A percentile compares a stretch with the other conserved stretches of the same genome.
These are phyloP conservation scores for Zymoseptoria brevis DNA, from an alignment of 2,329 filamentous ascomycete species.

Conservation along the genomic window DNA sequence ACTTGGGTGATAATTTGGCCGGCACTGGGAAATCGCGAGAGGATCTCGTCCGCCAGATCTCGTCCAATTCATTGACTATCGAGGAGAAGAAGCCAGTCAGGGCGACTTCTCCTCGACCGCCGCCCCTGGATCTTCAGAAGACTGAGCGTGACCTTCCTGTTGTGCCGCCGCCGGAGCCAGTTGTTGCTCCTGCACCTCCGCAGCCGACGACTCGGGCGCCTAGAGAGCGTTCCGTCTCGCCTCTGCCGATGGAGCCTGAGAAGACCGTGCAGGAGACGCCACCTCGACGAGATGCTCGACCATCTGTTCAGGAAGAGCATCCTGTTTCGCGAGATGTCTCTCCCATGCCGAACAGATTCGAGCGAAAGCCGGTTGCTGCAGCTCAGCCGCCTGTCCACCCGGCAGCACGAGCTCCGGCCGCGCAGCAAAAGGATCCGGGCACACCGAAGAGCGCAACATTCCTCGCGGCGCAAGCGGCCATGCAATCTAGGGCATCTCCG, in stretches of 20 bases:
- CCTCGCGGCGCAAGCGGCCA: slow-evolving; percentile 25
- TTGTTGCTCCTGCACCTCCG: background rate
- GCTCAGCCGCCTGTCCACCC: background rate
- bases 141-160: slow-evolving; percentile 6
- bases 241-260: background rate
- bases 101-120: slow-evolving; percentile 1
- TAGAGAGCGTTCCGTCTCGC: background rate
- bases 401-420: too few species aligned
- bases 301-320: background rate
- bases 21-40: slow-evolving; percentile 39
- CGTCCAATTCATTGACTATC: slow-evolving; percentile 23
- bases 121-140: slow-evolving; percentile 2
- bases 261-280: background rate
- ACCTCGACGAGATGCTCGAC: background rate
- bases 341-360: slow-evolving; percentile 18
- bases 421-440: slow-evolving; percentile 1
- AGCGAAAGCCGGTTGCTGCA: slow-evolving; percentile 26
- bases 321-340: slow-evolving; percentile 1
- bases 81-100: slow-evolving; percentile 3
- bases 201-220: background rate
- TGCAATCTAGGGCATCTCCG: slow-evolving; percentile 19
- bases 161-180: slow-evolving; percentile 3
- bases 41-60: slow-evolving; percentile 19
- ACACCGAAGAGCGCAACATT: slow-evolving; percentile 25
- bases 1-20: slow-evolving; percentile 64